phyloP scores from a whole-genome alignment of 2,329 filamentous ascomycete genomes.

The Scedosporium dehoogii region DNA sequence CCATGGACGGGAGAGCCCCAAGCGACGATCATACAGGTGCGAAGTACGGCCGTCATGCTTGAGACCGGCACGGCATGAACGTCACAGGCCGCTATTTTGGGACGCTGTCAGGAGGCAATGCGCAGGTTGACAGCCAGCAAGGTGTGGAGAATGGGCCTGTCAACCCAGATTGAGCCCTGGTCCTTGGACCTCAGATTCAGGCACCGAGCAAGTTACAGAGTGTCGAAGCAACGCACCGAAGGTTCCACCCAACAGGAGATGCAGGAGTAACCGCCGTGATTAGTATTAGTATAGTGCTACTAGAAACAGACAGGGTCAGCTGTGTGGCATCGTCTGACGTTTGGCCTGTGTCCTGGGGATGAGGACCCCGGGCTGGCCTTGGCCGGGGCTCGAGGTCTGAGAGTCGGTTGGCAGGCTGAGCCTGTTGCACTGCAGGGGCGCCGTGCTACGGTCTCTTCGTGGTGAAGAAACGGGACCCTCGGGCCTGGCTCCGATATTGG shows the following conservation, averaged over 20 bases:
- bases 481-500: background rate
- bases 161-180: background rate
- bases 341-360: background rate
- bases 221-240: background rate
- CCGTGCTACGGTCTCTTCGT: background rate
- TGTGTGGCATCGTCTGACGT: background rate
- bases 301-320: background rate
- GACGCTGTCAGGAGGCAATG: conserved; percentile 1
- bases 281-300: background rate
- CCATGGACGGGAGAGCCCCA: background rate
- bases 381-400: background rate
- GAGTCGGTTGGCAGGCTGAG: background rate
- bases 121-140: background rate
- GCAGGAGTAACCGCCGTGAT: background rate
- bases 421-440: background rate
- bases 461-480: background rate
- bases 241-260: background rate
- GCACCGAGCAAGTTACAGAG: background rate
- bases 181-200: background rate
- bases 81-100: conserved; percentile 2
- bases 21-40: conserved; percentile 4
- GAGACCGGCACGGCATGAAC: conserved; percentile 7
- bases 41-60: background rate
- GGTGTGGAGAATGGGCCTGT: background rate
- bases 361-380: background rate